Conservation (phyloP, 2,329 filamentous ascomycete species). For the Cladophialophora immunda region DNA sequence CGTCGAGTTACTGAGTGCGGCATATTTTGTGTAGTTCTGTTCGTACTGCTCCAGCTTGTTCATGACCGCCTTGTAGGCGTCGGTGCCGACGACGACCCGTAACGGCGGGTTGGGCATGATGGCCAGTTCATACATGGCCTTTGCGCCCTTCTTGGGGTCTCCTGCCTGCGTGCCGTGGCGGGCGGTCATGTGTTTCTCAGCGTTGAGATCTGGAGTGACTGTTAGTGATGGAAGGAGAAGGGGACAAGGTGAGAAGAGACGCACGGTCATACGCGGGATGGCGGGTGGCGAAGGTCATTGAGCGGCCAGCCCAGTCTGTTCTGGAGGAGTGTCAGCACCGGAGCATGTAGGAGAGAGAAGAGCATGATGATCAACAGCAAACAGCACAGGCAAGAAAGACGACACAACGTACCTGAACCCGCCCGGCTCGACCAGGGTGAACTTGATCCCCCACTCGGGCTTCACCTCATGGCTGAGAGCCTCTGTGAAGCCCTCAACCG, state of each 20-base stretch:
- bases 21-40: conserved; percentile 38
- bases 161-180: conserved; percentile 44
- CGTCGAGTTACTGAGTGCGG: conserved; percentile 37
- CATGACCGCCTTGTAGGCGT: conserved; percentile 39
- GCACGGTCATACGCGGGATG: conserved; percentile 41
- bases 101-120: conserved; percentile 38
- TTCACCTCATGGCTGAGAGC: conserved; percentile 55
- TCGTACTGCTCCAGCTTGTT: conserved; percentile 40
- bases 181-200: conserved; percentile 34
- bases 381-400: neutral
- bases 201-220: conserved; percentile 35
- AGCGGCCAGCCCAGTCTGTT: conserved; percentile 41
- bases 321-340: conserved; percentile 12
- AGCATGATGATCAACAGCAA: neutral
- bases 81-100: conserved; percentile 37
- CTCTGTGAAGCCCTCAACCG: conserved; percentile 59
- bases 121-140: conserved; percentile 46
- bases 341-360: neutral
- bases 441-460: conserved; percentile 54
- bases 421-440: conserved; percentile 43
- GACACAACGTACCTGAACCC: conserved; percentile 38
- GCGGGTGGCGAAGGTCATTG: conserved; percentile 37
- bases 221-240: neutral
- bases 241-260: conserved; percentile 7
- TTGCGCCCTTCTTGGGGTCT: conserved; percentile 44